Base-by-base conservation (phyloP, 1,284 basidiomycete species). In the Ustilago shanxiensis region DNA sequence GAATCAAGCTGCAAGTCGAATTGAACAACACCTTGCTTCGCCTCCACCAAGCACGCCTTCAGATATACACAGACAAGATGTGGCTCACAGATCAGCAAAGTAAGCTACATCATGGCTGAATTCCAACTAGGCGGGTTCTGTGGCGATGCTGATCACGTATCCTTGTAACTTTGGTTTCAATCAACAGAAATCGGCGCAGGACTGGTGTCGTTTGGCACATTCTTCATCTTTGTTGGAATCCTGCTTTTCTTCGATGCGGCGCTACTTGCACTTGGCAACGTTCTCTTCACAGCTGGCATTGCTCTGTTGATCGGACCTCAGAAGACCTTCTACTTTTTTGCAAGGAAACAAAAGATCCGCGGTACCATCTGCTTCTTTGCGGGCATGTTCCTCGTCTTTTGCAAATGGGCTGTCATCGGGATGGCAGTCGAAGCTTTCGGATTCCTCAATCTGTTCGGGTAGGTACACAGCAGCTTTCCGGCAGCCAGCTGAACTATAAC, bases 241-340 rank as follows among this genome's bases (percentile, higher is more conserved):
- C 90, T 99, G 88, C 90, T 99, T 72, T 93, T 99, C 89, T 99
- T 99, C 79, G 97, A 99, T 87, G 94, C 94, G 54, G 93, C 95
- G n/a, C 89, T 99, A 11, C 90, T 99, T 47, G 97, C 97, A 22
- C 91, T 99, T 16, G 97, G 96, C 83, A 99, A 99, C 86, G 83
- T 86, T 11, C 78, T 86, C 52, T 86, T 86, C 66, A 79, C 80
- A 13, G 72, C 81, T 2, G 84, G 84, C n/a, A 86, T 86, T 53
- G 79, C 84, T 22, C 77, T 86, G 10, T 66, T 86, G 20, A 86
- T 86, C 53, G 84, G 84, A n/a, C 84, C 84, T 7, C 83, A 84
- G 53, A 96, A 97, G 89, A 98, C 95, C 2, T 95, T 98, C 87
- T 94, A 95, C 88, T 99, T 99, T 88, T 99, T 99, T 88, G 93